phyloP scores from a whole-genome alignment of 2,329 filamentous ascomycete species.

The Ustulina deusta region DNA sequence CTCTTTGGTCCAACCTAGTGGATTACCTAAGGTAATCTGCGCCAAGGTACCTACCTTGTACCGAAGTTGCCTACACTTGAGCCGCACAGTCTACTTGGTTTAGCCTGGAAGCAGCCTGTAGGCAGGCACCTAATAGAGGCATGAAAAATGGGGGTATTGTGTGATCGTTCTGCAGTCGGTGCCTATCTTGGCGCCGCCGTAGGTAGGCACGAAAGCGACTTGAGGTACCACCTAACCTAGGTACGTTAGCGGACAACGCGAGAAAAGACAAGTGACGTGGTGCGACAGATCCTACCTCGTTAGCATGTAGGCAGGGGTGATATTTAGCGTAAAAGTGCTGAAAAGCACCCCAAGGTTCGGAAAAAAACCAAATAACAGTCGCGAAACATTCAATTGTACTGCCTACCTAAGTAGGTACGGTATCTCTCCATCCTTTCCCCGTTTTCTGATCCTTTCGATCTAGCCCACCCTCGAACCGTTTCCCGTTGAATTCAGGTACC shows the following conservation, averaged over 20 bases:
- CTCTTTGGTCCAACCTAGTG: constrained; percentile 3
- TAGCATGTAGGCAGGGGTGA: constrained; percentile 8
- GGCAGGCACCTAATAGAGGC: too few relatives aligned
- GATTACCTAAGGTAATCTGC: background rate
- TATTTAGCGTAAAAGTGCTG: constrained; percentile 25
- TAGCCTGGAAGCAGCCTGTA: too few relatives aligned
- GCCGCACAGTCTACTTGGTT: too few relatives aligned
- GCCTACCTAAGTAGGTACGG: too few relatives aligned
- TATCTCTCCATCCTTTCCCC: constrained; percentile 11
- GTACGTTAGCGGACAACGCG: background rate
- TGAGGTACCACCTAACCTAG: background rate
- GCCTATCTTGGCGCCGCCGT: too few relatives aligned
- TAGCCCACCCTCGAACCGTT: background rate
- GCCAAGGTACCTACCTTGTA: too few relatives aligned
- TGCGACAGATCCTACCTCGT: constrained; percentile 14
- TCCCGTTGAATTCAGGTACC: background rate
- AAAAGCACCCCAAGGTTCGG: constrained; percentile 21
- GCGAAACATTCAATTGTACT: constrained; percentile 26
- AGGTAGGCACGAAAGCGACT: background rate
- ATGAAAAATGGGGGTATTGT: too few relatives aligned
- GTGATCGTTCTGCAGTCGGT: too few relatives aligned
- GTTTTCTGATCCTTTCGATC: constrained; percentile 7
- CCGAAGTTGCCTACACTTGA: too few relatives aligned
- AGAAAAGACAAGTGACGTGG: constrained; percentile 36
- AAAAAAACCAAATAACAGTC: constrained; percentile 19